A percentile compares a stretch with the other conserved stretches of the same genome.
Conservation (phyloP, 306 rosid species). For the Citrullus mucosospermus region DNA sequence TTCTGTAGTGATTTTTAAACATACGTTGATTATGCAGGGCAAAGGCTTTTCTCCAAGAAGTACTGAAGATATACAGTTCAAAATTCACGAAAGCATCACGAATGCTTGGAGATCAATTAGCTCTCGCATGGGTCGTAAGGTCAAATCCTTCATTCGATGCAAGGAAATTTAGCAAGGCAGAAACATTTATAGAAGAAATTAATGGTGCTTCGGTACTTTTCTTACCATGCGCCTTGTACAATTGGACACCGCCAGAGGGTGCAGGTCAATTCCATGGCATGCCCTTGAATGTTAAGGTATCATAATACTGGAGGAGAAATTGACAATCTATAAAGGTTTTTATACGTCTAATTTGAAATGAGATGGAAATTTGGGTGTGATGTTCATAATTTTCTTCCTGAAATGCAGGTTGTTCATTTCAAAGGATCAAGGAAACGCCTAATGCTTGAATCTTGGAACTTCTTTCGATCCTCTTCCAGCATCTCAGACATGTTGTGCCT, state of each 20-base stretch:
- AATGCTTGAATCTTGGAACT: slow-evolving; percentile 91
- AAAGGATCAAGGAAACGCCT: slow-evolving; percentile 97
- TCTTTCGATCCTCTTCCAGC: slow-evolving; percentile 37
- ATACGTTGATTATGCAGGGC: slow-evolving; percentile 37
- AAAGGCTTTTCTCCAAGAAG: slow-evolving; percentile 58
- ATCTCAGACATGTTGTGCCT: slow-evolving; percentile 76
- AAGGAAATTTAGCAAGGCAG: slow-evolving; percentile 40
- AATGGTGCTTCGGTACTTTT: slow-evolving; percentile 52
- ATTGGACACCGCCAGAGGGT: slow-evolving; percentile 99
- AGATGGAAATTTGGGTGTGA: not conserved
- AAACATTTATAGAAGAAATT: slow-evolving; percentile 49
- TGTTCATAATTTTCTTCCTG: not conserved
- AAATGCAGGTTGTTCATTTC: slow-evolving; percentile 74
- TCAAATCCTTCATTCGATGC: slow-evolving; percentile 58
- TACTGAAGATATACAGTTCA: slow-evolving; percentile 45
- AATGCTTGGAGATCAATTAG: slow-evolving; percentile 95
- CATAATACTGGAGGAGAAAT: not conserved
- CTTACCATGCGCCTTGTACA: slow-evolving; percentile 64
- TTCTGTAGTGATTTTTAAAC: not conserved
- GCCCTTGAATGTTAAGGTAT: slow-evolving; percentile 88
- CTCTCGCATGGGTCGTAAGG: slow-evolving; percentile 87
- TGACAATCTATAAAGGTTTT: not conserved
- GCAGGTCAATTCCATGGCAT: slow-evolving; percentile 97
- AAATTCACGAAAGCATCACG: slow-evolving; percentile 64
- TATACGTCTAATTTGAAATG: not conserved